phyloP scores from a whole-genome alignment of 176 grass and related monocot genomes.

The Zoysia pacifica region DNA sequence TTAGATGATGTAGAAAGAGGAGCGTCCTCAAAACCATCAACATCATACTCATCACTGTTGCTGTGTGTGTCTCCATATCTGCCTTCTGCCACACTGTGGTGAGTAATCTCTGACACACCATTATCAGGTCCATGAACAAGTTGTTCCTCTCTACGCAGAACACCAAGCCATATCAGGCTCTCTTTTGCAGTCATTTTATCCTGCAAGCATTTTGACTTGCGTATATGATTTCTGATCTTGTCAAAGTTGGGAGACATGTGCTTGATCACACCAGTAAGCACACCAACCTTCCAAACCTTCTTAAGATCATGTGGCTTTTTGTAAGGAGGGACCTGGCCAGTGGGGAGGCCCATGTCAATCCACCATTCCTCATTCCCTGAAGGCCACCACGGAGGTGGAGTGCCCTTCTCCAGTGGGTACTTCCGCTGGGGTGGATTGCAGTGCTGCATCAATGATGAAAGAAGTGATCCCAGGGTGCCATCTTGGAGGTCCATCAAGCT shows the following conservation, averaged over 20 bases:
- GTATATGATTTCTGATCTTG: constrained; percentile 85
- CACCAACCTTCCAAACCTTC: constrained; percentile 97
- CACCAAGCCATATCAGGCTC: constrained; percentile 86
- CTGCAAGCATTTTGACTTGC: constrained; percentile 96
- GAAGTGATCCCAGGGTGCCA: constrained; percentile 81
- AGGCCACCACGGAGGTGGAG: constrained; percentile 89
- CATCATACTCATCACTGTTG: constrained; percentile 83
- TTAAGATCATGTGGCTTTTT: constrained; percentile 98
- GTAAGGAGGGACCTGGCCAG: constrained; percentile 67
- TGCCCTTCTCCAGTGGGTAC: constrained; percentile 87
- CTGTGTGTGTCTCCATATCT: constrained; percentile 55
- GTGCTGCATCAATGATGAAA: constrained; percentile 95
- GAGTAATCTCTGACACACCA: constrained; percentile 59
- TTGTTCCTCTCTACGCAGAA: constrained; percentile 82
- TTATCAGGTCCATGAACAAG: constrained; percentile 58
- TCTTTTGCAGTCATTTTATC: constrained; percentile 99
- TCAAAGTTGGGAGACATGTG: constrained; percentile 95
- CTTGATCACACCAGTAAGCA: constrained; percentile 88
- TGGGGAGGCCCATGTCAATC: constrained; percentile 63
- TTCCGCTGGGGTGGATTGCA: constrained; percentile 86
- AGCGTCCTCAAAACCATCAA: constrained; percentile 71
- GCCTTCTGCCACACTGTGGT: constrained; percentile 45
- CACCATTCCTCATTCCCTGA: constrained; percentile 91
- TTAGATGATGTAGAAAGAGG: constrained; percentile 66
- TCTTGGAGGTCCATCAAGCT: constrained; percentile 97